Evolutionary conservation across 169 alveolate species (phyloP), one percentile per base, ranked within the genome.

Genomic region (Plasmodium blacklocki): DNA sequence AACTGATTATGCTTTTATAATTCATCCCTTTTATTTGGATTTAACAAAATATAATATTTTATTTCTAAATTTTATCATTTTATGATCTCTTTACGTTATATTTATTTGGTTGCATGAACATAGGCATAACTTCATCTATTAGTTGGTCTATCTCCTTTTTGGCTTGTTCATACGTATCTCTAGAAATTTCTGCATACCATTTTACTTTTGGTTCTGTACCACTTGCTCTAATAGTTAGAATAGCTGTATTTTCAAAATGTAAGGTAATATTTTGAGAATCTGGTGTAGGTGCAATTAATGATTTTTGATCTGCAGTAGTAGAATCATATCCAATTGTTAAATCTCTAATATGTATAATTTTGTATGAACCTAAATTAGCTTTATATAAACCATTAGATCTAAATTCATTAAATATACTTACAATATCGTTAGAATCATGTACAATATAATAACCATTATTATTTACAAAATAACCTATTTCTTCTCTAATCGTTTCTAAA

Each of bases 141-240:
- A 93, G 71, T 54, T 62, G 66, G 29, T 78, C 93, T 54, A 95
- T 80, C 45, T 91, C 89, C 3, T 58, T 87, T 62, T 54, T 72
- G 18, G 92, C 93, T 52, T 89, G 83, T 26, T 91, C 94, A 49
- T 78, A 89, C n/a, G 78, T 70, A 26, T 74, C 68, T 72, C 93
- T 78, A 32, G 92, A 59, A 29, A 91, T 88, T 71, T 95, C 96
- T 47, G 91, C 76, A 80, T 95, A 95, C 91, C 93, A 95, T 80
- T 95, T 95, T 29, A 95, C 80, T 71, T 95, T 95, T 52, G 97
- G 97, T 66, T 95, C 97, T n/a, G 97, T 95, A 62, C 97, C 97
- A 68, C 95, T 88, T 58, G 94, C 94, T 6, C 97, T 83, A 14
- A 94, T 73, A 6, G 96, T 89, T 45, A 93, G 85, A 14, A 75